Conservation (phyloP, 129 eudicot genomes). For the Ambrosia artemisiifolia region DNA sequence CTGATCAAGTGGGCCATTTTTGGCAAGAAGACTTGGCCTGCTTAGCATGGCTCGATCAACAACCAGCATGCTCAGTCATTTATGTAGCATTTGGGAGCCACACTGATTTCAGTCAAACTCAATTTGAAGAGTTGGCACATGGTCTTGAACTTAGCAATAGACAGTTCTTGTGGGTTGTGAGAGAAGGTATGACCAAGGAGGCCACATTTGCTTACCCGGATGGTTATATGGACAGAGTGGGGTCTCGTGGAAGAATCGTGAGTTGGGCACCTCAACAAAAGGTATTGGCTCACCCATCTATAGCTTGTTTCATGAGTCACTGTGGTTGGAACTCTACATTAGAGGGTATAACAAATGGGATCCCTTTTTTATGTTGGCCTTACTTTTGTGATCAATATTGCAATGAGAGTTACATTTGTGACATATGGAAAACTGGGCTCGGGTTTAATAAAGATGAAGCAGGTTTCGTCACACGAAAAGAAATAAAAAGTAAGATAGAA, state of each 20-base stretch:
- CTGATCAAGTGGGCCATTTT: slow-evolving; percentile 37
- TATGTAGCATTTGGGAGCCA: slow-evolving; percentile 67
- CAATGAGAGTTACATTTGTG: slow-evolving; percentile 52
- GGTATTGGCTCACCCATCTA: slow-evolving; percentile 54
- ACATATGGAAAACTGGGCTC: slow-evolving; percentile 58
- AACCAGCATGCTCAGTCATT: slow-evolving; percentile 38
- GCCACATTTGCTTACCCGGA: not conserved
- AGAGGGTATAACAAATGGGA: slow-evolving; percentile 59
- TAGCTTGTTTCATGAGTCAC: slow-evolving; percentile 66
- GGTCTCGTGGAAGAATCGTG: slow-evolving; percentile 40
- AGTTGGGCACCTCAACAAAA: slow-evolving; percentile 72
- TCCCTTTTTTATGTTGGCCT: slow-evolving; percentile 79
- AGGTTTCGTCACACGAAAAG: slow-evolving; percentile 40
- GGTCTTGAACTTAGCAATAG: too few species aligned
- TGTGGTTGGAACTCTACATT: slow-evolving; percentile 82
- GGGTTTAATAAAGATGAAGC: slow-evolving; percentile 41
- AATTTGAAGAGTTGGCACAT: too few species aligned
- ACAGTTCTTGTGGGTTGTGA: slow-evolving; percentile 62
- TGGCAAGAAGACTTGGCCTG: slow-evolving; percentile 59
- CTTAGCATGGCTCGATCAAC: slow-evolving; percentile 59
- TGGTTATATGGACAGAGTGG: too few species aligned
- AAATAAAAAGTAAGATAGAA: slow-evolving; percentile 42
- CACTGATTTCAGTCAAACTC: slow-evolving; percentile 22
- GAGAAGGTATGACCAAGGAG: slow-evolving; percentile 39
- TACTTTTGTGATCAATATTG: slow-evolving; percentile 62